phyloP scores from a whole-genome alignment of 2,329 filamentous ascomycete species.

The Sodiomyces alkalinus region DNA sequence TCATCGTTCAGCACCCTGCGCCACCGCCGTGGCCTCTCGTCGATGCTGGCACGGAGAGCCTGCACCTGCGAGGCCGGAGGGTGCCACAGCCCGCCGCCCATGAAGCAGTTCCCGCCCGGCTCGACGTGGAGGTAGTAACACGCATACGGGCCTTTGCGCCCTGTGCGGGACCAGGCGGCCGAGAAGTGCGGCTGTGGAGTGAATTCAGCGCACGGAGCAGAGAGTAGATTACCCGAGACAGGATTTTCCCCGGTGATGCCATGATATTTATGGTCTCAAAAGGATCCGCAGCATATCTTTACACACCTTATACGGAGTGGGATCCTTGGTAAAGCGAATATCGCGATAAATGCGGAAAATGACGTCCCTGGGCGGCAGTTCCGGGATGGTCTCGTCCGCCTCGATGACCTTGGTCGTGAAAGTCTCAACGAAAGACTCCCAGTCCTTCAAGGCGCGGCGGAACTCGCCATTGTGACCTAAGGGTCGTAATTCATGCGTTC shows the following conservation, averaged over 20 bases:
- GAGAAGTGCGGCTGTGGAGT: constrained; percentile 69
- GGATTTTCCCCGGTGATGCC: too few relatives aligned
- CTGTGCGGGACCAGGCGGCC: constrained; percentile 75
- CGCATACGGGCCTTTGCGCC: constrained; percentile 74
- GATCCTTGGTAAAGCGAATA: constrained; percentile 69
- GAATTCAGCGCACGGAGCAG: background rate
- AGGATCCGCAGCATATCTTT: too few relatives aligned
- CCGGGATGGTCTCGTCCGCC: constrained; percentile 68
- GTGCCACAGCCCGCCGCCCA: constrained; percentile 73
- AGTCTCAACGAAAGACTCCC: constrained; percentile 60
- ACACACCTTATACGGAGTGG: constrained; percentile 87
- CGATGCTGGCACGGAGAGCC: constrained; percentile 57
- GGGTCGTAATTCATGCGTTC: too few relatives aligned
- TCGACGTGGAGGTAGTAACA: constrained; percentile 79
- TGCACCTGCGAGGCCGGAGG: constrained; percentile 53
- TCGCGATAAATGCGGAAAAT: constrained; percentile 82
- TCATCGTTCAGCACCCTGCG: constrained; percentile 49
- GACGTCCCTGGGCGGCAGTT: constrained; percentile 73
- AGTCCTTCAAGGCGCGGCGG: constrained; percentile 64
- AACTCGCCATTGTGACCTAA: constrained; percentile 69
- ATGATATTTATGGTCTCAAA: too few relatives aligned
- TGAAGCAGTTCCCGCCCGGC: constrained; percentile 47
- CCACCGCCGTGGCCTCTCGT: constrained; percentile 55
- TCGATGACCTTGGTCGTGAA: constrained; percentile 56
- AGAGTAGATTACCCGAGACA: too few relatives aligned